Evolutionary conservation across 441 rosid genomes (phyloP), one percentile per base, ranked within the genome.

Genomic region (Biscutella auriculata): DNA sequence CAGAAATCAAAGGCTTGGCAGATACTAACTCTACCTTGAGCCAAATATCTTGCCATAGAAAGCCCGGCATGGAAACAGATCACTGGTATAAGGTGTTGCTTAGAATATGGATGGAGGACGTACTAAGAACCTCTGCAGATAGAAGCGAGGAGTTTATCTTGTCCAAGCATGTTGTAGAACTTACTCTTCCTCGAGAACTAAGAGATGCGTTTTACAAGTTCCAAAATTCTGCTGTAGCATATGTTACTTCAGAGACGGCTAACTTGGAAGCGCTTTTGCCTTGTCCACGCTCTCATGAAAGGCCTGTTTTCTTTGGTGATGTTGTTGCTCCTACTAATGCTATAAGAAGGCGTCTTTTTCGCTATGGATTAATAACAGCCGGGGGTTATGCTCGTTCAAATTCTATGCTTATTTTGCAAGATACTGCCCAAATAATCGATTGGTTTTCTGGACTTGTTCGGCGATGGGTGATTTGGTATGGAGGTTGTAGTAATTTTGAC

Each of bases 61-160:
- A 88, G 76, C 60, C 73, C 60, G 98, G 98, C 41, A 92, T 92
- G 97, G 76, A 84, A 73, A 84, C 95, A 5, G 98, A 88, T 79
- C 95, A 92, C 53, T 92, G 97, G 98, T 88, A 83, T 63, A 92
- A 92, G 73, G 54, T 60, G 50, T 70, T 92, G 37, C 67, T 86
- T 62, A 82, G 83, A 65, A 67, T 83, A 56, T 88, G 98, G 97
- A 76, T 88, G 86, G 88, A 88, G 72, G 76, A 78, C 9, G 25
- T 80, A 44, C 16, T 69, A 32, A 73, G 76, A 33, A 72, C 84
- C 35, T 80, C 77, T 71, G 60, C 62, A 44, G 81, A 71, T 35
- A 71, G 65, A 60, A 74, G 74, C 47, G 92, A 88, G 73, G 92
- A 84, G 61, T 69, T 66, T 34, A 60, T 84, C 76, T 73, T 92